These are phyloP conservation scores for Solanum paucissectum DNA, from an alignment of 257 asterid genomes.

Conservation along the genomic window DNA sequence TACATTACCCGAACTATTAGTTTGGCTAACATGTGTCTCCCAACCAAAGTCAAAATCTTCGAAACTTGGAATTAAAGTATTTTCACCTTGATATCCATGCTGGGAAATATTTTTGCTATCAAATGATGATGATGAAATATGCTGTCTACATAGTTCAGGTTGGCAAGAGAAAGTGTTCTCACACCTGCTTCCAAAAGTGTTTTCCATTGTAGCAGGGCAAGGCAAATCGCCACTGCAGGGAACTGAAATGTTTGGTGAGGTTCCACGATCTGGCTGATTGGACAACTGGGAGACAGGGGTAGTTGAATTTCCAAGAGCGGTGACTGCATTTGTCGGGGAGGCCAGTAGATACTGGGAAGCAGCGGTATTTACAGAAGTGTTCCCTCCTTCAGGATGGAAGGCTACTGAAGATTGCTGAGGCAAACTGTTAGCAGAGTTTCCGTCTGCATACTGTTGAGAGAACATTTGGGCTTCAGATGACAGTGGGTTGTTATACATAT, in stretches of 20 bases:
- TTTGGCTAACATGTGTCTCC: constrained; percentile 16
- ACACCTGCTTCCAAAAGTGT: neutral
- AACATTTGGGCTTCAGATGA: constrained; percentile 19
- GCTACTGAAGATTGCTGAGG: constrained; percentile 11
- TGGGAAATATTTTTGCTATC: constrained; percentile 14
- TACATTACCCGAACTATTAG: constrained; percentile 13
- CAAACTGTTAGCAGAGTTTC: constrained; percentile 7
- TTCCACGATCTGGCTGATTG: constrained; percentile 13
- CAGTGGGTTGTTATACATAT: constrained; percentile 2
- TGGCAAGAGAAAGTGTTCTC: constrained; percentile 11
- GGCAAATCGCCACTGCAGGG: constrained; percentile 12
- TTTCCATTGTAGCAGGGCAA: constrained; percentile 10
- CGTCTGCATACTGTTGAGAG: constrained; percentile 14
- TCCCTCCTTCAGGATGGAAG: constrained; percentile 11
- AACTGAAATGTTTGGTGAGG: constrained; percentile 10
- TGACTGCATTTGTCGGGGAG: neutral
- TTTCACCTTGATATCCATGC: constrained; percentile 18
- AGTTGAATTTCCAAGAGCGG: neutral
- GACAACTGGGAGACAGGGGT: constrained; percentile 18
- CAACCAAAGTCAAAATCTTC: constrained; percentile 11
- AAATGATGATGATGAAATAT: neutral
- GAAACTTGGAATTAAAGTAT: constrained; percentile 1
- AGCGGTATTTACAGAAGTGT: constrained; percentile 3
- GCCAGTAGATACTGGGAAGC: constrained; percentile 6
- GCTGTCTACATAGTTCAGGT: neutral